Percentiles rank a stretch among this genome's conserved stretches.
phyloP scores from a whole-genome alignment of 2,329 filamentous ascomycete genomes.

The Diaporthe citrichinensis region DNA sequence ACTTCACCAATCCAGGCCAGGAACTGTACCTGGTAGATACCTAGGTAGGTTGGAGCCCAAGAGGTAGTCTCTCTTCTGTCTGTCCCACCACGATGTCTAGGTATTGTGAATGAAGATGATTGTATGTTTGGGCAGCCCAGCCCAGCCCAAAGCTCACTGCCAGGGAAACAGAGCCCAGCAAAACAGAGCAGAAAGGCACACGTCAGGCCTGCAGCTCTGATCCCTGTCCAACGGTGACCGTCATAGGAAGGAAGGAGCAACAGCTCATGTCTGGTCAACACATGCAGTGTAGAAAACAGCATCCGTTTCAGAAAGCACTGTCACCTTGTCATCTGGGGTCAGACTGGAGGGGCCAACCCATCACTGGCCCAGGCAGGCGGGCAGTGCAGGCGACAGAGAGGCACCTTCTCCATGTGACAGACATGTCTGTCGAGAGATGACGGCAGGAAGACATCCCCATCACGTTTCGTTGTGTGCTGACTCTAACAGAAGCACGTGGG shows the following conservation, averaged over 20 bases:
- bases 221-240: background rate
- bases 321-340: background rate
- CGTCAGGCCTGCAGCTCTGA: constrained; percentile 7
- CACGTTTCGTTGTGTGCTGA: background rate
- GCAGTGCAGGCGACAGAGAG: background rate
- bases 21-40: background rate
- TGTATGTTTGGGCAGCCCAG: background rate
- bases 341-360: background rate
- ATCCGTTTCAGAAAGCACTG: background rate
- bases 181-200: background rate
- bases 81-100: background rate
- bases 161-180: background rate
- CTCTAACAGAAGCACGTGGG: constrained; percentile 6
- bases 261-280: background rate
- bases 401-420: background rate
- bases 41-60: background rate
- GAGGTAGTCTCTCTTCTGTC: background rate
- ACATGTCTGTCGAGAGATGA: background rate
- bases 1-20: background rate
- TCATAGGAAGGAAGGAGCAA: constrained; percentile 1
- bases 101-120: background rate
- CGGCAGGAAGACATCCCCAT: background rate
- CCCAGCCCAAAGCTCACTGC: background rate
- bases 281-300: background rate
- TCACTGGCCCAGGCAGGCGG: background rate